phyloP scores from a whole-genome alignment of 1,284 basidiomycete genomes.

The Mrakiaceae sp. region DNA sequence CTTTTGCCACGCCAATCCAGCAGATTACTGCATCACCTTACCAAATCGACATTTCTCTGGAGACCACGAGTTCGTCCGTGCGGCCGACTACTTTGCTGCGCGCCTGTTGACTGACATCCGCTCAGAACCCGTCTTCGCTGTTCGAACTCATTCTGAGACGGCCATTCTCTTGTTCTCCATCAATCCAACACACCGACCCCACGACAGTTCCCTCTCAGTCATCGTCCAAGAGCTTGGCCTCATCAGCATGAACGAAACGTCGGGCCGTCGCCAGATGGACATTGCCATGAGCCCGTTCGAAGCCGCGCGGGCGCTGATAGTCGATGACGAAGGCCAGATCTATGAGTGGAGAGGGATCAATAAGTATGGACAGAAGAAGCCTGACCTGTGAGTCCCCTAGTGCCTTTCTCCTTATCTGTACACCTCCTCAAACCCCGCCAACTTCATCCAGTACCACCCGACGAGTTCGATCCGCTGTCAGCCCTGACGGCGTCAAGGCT shows the following conservation, averaged over 20 bases:
- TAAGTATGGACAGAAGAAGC: neutral
- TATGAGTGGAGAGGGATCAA: slow-evolving; percentile 8
- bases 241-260: neutral
- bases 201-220: neutral
- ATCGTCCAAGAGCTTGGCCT: neutral
- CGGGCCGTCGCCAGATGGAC: slow-evolving; percentile 7
- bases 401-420: neutral
- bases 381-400: neutral
- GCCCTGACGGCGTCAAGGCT: neutral
- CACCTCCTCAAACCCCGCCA: neutral
- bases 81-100: neutral
- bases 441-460: too few species aligned
- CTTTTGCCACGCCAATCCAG: slow-evolving; percentile 9
- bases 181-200: neutral
- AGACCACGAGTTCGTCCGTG: neutral
- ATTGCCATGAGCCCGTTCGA: slow-evolving; percentile 8
- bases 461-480: neutral
- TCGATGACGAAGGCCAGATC: slow-evolving; percentile 6
- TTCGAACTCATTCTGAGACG: slow-evolving; percentile 3
- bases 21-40: slow-evolving; percentile 9
- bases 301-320: neutral
- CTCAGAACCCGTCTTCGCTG: slow-evolving; percentile 5
- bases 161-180: neutral
- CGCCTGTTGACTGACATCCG: neutral
- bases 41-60: neutral